Percentiles rank a stretch among this genome's conserved stretches.
phyloP scores from a whole-genome alignment of 179 eudicot species.

The Spergularia azorica region DNA sequence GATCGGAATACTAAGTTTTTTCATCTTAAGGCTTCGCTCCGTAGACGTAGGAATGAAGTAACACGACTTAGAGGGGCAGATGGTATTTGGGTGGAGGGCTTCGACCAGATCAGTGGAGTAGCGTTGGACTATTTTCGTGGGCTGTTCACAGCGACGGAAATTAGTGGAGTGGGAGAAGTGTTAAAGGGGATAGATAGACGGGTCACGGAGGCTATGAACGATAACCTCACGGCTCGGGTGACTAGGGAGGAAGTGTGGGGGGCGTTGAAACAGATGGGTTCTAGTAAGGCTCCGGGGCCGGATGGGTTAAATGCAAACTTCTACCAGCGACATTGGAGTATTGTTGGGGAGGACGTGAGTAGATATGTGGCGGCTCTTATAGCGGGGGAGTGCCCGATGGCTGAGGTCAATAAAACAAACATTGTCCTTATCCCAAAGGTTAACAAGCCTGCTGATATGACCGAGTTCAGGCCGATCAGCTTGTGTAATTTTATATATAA shows the following conservation, averaged over 20 bases:
- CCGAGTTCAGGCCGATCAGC: no score
- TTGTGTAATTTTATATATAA: neutral
- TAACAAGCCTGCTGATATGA: no score
- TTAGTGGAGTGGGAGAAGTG: neutral
- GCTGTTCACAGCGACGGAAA: neutral
- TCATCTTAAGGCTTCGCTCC: neutral
- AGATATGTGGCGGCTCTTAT: no score
- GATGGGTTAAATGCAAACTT: neutral
- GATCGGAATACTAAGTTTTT: neutral
- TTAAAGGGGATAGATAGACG: no score
- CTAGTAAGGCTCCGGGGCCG: neutral
- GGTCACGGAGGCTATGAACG: neutral
- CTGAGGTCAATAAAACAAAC: no score
- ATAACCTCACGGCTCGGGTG: neutral
- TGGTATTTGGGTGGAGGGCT: neutral
- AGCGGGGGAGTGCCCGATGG: no score
- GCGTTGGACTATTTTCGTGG: neutral
- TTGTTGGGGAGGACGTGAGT: no score
- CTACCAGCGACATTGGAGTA: no score
- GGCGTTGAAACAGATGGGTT: neutral
- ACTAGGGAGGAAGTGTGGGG: neutral
- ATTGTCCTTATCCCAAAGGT: no score
- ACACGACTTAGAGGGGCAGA: neutral
- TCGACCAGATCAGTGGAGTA: neutral
- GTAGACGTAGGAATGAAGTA: neutral